Evolutionary conservation across 1,284 basidiomycete species (phyloP), one percentile per base, ranked within the genome.

Genomic region (Ustilago nuda): DNA sequence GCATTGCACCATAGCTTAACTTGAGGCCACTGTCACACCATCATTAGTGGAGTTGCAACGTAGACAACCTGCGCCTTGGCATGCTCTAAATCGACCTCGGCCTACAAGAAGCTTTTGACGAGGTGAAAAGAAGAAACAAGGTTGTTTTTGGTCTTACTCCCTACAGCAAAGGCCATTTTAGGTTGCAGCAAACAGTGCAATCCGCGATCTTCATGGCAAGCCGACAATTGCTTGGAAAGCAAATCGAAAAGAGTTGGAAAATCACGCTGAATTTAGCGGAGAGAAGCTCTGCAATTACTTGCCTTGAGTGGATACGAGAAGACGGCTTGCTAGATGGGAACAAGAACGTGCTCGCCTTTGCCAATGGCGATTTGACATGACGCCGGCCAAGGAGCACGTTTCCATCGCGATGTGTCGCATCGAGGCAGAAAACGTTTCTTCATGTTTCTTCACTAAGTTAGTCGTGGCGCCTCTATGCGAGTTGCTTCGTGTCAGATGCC

Each of bases 271-370:
- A 23, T 48, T n/a, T 23, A 48, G 6, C 19, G 45, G 23, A 9
- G 39, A 41, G 15, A 17, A 15, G 39, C 13, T 41, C 13, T 37
- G 36, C n/a, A 15, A 15, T 17, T 45, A 17, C n/a, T 48, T 17
- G 48, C 27, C 48, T 30, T 30, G 23, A 4, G n/a, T 15, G n/a
- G 36, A 55, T 13, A 53, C 17, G 23, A 27, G 23, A 27, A 27
- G 23, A 27, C 23, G 23, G 23, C 23, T 27, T 27, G 23, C 23
- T 27, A 27, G 23, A 27, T 27, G 23, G 23, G 23, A 27, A 50
- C 1, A 30, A 58, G 55, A 61, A 67, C 66, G 55, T 67, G 66
- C 43, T 61, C 46, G 37, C 45, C 64, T 56, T 60, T 36, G 43
- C 39, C 54, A 39, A 50, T 50, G 54, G 37, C 59, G 56, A 35